A percentile compares a stretch with the other conserved stretches of the same genome.
phyloP scores from a whole-genome alignment of 495 filamentous ascomycete genomes.

The Neurospora sp. region DNA sequence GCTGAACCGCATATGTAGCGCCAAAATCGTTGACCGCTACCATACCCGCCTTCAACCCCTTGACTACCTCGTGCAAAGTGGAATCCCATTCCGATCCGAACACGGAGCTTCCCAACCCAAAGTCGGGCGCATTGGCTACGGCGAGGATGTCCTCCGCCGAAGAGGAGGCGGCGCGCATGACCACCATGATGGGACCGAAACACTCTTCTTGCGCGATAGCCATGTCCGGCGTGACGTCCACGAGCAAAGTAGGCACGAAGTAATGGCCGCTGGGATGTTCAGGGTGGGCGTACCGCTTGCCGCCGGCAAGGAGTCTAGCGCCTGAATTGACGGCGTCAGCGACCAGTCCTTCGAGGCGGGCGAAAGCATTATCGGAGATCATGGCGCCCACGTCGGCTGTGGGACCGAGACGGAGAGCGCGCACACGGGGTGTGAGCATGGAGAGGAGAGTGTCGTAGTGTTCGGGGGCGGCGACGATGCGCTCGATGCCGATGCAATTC shows the following conservation, averaged over 20 bases:
- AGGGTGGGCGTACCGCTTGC: conserved; percentile 60
- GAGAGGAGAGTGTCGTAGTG: conserved; percentile 63
- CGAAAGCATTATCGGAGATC: conserved; percentile 68
- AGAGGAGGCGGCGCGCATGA: conserved; percentile 55
- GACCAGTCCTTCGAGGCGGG: conserved; percentile 60
- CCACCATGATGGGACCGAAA: conserved; percentile 80
- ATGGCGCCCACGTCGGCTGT: conserved; percentile 76
- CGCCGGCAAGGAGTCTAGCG: conserved; percentile 72
- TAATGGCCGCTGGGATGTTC: conserved; percentile 70
- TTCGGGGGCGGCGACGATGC: conserved; percentile 69
- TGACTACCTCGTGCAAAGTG: conserved; percentile 39
- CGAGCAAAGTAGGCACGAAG: conserved; percentile 82
- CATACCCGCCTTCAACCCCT: conserved; percentile 73
- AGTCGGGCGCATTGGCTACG: conserved; percentile 67
- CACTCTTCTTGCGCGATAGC: conserved; percentile 82
- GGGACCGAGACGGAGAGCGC: conserved; percentile 53
- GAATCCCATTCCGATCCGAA: conserved; percentile 54
- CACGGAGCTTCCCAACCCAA: conserved; percentile 72
- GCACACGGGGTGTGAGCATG: conserved; percentile 64
- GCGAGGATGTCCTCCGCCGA: conserved; percentile 50
- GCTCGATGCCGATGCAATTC: conserved; percentile 96
- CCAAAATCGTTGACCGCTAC: conserved; percentile 92
- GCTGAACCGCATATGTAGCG: conserved; percentile 78
- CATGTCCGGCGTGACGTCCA: conserved; percentile 71
- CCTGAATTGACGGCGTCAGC: conserved; percentile 65